These are phyloP conservation scores for Pseudogymnoascus pannorum DNA, from an alignment of 2,329 filamentous ascomycete genomes.

Conservation along the genomic window DNA sequence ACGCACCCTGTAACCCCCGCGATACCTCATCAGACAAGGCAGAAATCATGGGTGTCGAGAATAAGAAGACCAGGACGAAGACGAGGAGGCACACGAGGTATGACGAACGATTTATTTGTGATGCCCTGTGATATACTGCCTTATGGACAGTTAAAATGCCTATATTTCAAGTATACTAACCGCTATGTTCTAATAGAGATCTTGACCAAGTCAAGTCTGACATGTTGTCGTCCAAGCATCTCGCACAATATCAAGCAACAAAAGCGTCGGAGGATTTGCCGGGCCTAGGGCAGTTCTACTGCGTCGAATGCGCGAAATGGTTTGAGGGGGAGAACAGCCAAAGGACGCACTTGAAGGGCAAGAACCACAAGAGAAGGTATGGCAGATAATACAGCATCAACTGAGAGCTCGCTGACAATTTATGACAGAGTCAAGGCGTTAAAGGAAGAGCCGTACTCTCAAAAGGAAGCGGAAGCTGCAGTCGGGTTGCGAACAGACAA, in stretches of 20 bases:
- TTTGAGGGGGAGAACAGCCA: constrained; percentile 81
- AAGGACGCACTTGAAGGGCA: constrained; percentile 69
- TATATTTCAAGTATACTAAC: background rate
- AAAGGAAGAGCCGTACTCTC: constrained; percentile 76
- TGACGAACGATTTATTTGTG: constrained; percentile 15
- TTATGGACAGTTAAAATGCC: background rate
- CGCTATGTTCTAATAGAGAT: constrained; percentile 51
- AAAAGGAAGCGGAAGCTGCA: constrained; percentile 78
- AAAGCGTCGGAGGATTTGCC: constrained; percentile 84
- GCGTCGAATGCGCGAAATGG: constrained; percentile 90
- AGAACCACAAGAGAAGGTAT: constrained; percentile 87
- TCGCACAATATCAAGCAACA: constrained; percentile 67
- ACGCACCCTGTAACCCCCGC: constrained; percentile 1
- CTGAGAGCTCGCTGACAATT: background rate
- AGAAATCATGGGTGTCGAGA: constrained; percentile 56
- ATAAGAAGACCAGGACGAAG: constrained; percentile 62
- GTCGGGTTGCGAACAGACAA: constrained; percentile 67
- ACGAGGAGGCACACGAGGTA: constrained; percentile 66
- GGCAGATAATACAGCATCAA: constrained; percentile 15
- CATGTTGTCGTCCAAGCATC: constrained; percentile 68
- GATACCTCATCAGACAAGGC: background rate
- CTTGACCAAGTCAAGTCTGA: constrained; percentile 89
- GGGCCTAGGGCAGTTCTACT: constrained; percentile 79
- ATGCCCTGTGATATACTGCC: background rate
- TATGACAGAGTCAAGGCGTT: constrained; percentile 67